phyloP scores from a whole-genome alignment of 345 rosid species.

The Syzygium aromaticum region DNA sequence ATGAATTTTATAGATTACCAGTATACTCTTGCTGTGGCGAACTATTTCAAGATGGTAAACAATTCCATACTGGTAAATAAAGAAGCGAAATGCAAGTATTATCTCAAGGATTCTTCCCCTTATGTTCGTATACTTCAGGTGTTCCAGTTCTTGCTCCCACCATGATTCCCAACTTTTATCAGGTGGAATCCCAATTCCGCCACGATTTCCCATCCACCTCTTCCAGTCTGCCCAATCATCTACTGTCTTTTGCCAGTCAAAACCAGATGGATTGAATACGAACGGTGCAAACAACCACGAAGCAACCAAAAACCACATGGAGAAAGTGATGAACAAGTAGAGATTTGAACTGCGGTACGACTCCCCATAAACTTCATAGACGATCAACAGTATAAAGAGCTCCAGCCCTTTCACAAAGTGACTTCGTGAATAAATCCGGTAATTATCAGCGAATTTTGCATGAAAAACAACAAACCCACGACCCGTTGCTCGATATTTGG shows the following conservation, averaged over 20 bases:
- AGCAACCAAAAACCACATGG: constrained; percentile 88
- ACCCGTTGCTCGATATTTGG: constrained; percentile 79
- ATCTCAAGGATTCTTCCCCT: constrained; percentile 77
- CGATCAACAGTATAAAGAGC: constrained; percentile 54
- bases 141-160: constrained; percentile 93
- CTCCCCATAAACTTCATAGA: constrained; percentile 57
- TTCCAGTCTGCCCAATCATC: constrained; percentile 99
- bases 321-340: constrained; percentile 61
- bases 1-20: constrained; percentile 30
- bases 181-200: constrained; percentile 69
- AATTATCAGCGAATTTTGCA: constrained; percentile 85
- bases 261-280: constrained; percentile 90
- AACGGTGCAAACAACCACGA: constrained; percentile 98
- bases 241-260: constrained; percentile 95
- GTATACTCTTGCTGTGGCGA: constrained; percentile 44
- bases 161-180: constrained; percentile 95
- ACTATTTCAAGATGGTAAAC: constrained; percentile 92
- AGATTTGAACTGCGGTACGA: constrained; percentile 74
- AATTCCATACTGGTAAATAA: constrained; percentile 85
- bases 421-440: constrained; percentile 83
- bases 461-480: constrained; percentile 90
- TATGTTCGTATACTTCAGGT: constrained; percentile 53
- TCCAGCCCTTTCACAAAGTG: constrained; percentile 94
- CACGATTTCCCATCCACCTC: constrained; percentile 94
- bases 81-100: constrained; percentile 68